Conservation (phyloP, 2,329 filamentous ascomycete genomes). For the Sphaerulina populicola region DNA sequence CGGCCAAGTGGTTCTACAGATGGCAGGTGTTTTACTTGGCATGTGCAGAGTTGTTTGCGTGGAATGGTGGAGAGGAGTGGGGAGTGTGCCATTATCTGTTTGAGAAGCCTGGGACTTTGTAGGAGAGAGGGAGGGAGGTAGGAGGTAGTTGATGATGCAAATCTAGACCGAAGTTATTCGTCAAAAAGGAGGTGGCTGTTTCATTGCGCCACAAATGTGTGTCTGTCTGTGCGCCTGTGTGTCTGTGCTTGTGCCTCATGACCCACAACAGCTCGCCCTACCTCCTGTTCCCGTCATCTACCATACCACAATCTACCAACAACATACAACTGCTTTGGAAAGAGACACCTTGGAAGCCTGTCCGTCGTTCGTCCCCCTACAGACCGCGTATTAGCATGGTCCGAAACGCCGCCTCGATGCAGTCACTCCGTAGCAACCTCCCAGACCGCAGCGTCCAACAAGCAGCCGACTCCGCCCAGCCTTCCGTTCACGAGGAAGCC, state of each 20-base stretch:
- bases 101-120: slow-evolving; percentile 41
- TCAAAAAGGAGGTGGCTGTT: neutral
- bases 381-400: slow-evolving; percentile 19
- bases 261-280: too few relatives aligned
- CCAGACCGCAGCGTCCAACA: slow-evolving; percentile 4
- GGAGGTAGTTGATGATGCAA: too few relatives aligned
- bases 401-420: slow-evolving; percentile 26
- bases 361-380: neutral
- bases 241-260: too few relatives aligned
- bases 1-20: slow-evolving; percentile 56
- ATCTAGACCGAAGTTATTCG: neutral
- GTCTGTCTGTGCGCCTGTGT: too few relatives aligned
- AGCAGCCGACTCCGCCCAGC: neutral
- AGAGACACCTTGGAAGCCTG: neutral
- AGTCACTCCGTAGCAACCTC: slow-evolving; percentile 23
- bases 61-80: slow-evolving; percentile 58
- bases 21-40: slow-evolving; percentile 69
- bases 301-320: neutral
- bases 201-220: neutral
- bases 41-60: slow-evolving; percentile 61
- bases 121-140: too few relatives aligned
- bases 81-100: slow-evolving; percentile 61
- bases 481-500: neutral
- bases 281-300: neutral
- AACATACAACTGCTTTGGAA: neutral